A percentile compares a stretch with the other conserved stretches of the same genome.
These are phyloP conservation scores for Hylodesmum podocarpum DNA, from an alignment of 306 rosid species.

Conservation along the genomic window DNA sequence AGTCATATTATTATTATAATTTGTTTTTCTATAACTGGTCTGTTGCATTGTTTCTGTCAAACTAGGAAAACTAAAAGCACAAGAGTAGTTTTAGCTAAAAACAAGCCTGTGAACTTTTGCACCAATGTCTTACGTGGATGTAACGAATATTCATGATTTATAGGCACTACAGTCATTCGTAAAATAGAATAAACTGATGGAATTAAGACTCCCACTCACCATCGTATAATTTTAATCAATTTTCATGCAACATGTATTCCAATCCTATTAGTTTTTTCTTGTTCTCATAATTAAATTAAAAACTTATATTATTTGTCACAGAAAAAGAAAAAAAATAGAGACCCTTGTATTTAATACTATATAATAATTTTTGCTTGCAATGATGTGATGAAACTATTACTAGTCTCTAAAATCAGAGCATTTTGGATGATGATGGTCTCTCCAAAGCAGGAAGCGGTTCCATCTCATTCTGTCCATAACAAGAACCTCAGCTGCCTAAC, in stretches of 20 bases:
- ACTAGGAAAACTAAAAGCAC: neutral
- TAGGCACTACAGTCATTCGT: neutral
- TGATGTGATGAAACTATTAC: too few species aligned
- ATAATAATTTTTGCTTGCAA: too few species aligned
- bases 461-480: slow-evolving; percentile 31
- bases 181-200: neutral
- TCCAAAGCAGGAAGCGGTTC: neutral
- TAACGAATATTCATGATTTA: neutral
- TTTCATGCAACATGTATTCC: too few species aligned
- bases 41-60: neutral
- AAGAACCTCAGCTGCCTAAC: slow-evolving; percentile 52
- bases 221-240: too few species aligned
- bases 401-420: too few species aligned
- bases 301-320: too few species aligned
- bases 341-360: too few species aligned
- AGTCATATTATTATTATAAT: neutral
- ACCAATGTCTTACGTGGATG: neutral
- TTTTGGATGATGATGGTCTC: neutral
- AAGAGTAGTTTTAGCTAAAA: neutral
- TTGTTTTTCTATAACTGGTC: neutral
- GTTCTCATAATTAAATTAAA: too few species aligned
- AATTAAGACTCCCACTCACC: too few species aligned
- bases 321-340: too few species aligned
- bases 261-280: too few species aligned
- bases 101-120: neutral